Conservation (phyloP, 2,329 filamentous ascomycete genomes). For the Diplodia scrobiculata region DNA sequence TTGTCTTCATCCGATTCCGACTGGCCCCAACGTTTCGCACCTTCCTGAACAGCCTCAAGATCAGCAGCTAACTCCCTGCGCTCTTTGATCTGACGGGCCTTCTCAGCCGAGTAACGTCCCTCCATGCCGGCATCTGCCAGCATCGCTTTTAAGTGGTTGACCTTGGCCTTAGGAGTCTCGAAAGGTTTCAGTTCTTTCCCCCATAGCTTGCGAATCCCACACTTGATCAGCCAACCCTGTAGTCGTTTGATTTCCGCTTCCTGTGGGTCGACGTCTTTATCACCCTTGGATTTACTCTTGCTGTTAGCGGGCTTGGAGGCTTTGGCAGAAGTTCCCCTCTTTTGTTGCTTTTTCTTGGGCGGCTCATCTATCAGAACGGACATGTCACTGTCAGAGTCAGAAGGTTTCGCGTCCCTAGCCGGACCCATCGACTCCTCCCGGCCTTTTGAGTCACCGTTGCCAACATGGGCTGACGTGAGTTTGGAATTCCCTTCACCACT, state of each 20-base stretch:
- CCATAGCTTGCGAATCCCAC: constrained; percentile 92
- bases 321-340: constrained; percentile 38
- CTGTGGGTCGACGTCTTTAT: constrained; percentile 59
- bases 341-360: constrained; percentile 57
- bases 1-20: constrained; percentile 35
- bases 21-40: constrained; percentile 74
- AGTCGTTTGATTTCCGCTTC: constrained; percentile 83
- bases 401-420: constrained; percentile 5
- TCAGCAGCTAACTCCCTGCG: constrained; percentile 80
- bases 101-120: constrained; percentile 81
- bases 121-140: constrained; percentile 82
- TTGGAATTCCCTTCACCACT: neutral
- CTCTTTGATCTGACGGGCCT: constrained; percentile 85
- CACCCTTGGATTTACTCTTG: constrained; percentile 45
- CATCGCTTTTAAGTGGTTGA: constrained; percentile 76
- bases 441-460: constrained; percentile 7
- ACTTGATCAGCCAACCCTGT: constrained; percentile 84
- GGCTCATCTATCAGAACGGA: constrained; percentile 78
- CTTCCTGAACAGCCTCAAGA: constrained; percentile 79
- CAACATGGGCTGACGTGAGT: neutral
- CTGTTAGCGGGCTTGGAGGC: constrained; percentile 29
- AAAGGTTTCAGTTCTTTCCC: constrained; percentile 76
- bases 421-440: neutral
- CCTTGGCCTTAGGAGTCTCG: constrained; percentile 74
- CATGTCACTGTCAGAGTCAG: constrained; percentile 63